phyloP scores from a whole-genome alignment of 2,329 filamentous ascomycete genomes.

The Purpureocillium lavendulum region DNA sequence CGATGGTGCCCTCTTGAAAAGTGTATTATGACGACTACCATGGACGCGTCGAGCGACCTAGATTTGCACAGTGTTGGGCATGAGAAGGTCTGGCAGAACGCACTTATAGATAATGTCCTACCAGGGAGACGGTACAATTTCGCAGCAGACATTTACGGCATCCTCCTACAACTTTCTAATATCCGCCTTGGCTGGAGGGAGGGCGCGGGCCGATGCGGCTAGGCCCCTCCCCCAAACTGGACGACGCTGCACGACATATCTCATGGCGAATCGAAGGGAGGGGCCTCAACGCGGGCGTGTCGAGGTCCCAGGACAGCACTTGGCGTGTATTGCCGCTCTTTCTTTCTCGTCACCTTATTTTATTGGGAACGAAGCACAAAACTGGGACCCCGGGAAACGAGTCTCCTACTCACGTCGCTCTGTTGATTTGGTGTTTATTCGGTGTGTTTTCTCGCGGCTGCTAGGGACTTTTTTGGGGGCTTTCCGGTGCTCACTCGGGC shows the following conservation, averaged over 20 bases:
- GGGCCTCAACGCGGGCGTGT: neutral
- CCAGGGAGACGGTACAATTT: slow-evolving; percentile 1
- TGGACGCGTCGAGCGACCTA: neutral
- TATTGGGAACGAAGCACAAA: slow-evolving; percentile 1
- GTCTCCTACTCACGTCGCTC: neutral
- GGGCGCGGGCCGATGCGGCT: too few species aligned
- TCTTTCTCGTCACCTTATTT: neutral
- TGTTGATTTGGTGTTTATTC: neutral
- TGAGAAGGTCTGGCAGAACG: neutral
- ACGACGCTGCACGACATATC: neutral
- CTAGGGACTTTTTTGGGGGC: too few species aligned
- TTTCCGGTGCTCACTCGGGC: too few species aligned
- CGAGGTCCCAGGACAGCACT: neutral
- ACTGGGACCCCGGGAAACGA: neutral
- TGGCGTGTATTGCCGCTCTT: neutral
- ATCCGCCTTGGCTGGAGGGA: neutral
- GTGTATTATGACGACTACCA: slow-evolving; percentile 2
- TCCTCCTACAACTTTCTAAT: slow-evolving; percentile 12
- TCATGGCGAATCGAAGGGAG: too few species aligned
- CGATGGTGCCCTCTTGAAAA: neutral
- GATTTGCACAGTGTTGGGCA: neutral
- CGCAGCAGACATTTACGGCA: slow-evolving; percentile 8
- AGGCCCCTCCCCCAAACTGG: neutral
- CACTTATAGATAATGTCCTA: slow-evolving; percentile 5
- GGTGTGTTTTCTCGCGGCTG: too few species aligned